phyloP scores from a whole-genome alignment of 2,329 filamentous ascomycete genomes.

The Onygena corvina region DNA sequence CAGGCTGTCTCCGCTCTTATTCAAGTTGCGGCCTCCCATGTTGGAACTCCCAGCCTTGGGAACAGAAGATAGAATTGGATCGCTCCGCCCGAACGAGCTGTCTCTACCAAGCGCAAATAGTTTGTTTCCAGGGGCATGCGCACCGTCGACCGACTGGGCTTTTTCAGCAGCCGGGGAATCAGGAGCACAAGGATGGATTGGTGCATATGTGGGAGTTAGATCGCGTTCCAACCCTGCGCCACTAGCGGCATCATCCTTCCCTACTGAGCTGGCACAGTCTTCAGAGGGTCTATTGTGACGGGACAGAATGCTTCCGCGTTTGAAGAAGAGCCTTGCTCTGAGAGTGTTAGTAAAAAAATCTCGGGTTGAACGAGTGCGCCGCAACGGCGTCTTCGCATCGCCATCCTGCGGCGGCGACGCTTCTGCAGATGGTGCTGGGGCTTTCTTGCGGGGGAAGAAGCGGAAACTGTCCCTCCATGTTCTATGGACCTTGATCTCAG shows the following conservation, averaged over 20 bases:
- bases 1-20: background rate
- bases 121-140: background rate
- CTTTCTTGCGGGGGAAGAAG: conserved; percentile 6
- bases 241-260: too few species aligned
- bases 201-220: background rate
- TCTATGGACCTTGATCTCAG: conserved; percentile 14
- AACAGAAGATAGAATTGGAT: background rate
- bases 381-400: conserved; percentile 19
- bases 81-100: background rate
- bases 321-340: conserved; percentile 10
- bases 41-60: background rate
- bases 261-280: background rate
- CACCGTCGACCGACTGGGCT: too few species aligned
- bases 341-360: conserved; percentile 22
- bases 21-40: background rate
- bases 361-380: conserved; percentile 25
- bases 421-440: background rate
- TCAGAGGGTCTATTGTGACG: background rate
- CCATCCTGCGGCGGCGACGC: background rate
- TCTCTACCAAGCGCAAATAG: too few species aligned
- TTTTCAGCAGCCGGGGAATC: background rate
- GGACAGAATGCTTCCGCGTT: background rate
- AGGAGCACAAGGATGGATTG: background rate
- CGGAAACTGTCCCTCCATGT: background rate
- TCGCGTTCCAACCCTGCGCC: background rate